Base-by-base conservation (phyloP, 257 asterid species). In the Ajuga chamaepitys region DNA sequence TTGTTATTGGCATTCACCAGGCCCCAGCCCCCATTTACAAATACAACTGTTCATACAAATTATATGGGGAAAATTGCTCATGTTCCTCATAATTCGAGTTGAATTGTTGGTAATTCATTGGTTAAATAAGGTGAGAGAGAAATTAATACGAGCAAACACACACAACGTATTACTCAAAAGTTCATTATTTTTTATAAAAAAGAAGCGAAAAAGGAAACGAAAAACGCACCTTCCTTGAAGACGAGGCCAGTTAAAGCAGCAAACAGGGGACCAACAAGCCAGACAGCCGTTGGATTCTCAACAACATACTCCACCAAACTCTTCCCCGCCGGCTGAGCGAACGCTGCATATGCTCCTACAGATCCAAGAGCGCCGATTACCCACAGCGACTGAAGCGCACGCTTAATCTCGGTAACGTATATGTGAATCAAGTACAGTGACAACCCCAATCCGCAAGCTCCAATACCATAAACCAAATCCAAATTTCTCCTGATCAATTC, bases 221-320 rank as follows among this genome's bases (percentile, higher is more conserved):
- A 63, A 56, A 16, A 5, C 52, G 20, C 42, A 83, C 99, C 97
- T 94, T 94, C 97, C 76, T 94, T 90, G 81, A 94, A 90, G 16
- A 94, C 96, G 21, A 94, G 94, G 16, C 99, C 97, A 13, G 97
- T 90, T 53, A 88, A 72, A 60, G 96, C 74, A 76, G 97, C 99
- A 77, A 93, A 93, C 46, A 93, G 82, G 4, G 95, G 99, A 13
- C 99, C 97, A 22, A 94, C 89, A 20, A 94, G 73, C 99, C 97
- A 94, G 72, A 91, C 85, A 24, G 92, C 87, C 44, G 75, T 17
- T 9, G 95, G 97, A 72, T 94, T 76, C 67, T 79, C 80, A 53
- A 84, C 68, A 57, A 93, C 97, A 62, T 87, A 89, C 61, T 82
- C 85, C 47, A 85, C 96, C 80, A 93, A 77, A 41, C 68, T 53